These are phyloP conservation scores for Nemania bipapillata DNA, from an alignment of 2,329 filamentous ascomycete genomes.

Conservation along the genomic window DNA sequence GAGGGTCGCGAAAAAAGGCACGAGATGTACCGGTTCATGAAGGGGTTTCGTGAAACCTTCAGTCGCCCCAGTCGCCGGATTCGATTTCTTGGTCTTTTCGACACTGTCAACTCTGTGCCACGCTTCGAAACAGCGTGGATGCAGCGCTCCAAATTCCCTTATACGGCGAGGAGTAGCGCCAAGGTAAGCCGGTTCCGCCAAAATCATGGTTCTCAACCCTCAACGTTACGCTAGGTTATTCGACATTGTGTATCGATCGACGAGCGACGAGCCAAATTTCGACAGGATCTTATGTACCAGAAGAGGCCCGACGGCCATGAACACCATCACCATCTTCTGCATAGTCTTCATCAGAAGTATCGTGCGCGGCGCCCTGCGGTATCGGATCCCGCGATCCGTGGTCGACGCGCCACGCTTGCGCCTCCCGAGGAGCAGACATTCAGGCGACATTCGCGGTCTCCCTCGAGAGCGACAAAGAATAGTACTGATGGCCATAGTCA, in stretches of 20 bases:
- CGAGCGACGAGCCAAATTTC: conserved; percentile 76
- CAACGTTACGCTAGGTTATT: conserved; percentile 59
- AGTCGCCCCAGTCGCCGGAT: conserved; percentile 79
- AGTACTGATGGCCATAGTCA: conserved; percentile 35
- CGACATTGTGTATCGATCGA: conserved; percentile 77
- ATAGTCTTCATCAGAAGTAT: conserved; percentile 53
- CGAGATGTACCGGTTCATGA: conserved; percentile 79
- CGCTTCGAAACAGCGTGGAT: conserved; percentile 81
- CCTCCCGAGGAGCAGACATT: conserved; percentile 47
- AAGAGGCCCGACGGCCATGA: conserved; percentile 41
- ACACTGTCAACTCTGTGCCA: conserved; percentile 83
- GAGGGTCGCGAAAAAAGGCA: conserved; percentile 62
- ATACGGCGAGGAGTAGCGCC: conserved; percentile 68
- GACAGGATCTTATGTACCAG: conserved; percentile 75
- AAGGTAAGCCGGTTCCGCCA: conserved; percentile 48
- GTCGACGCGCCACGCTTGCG: conserved; percentile 38
- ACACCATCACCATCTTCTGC: conserved; percentile 39
- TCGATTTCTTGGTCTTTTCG: conserved; percentile 80
- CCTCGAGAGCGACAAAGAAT: conserved; percentile 46
- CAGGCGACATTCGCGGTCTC: conserved; percentile 51
- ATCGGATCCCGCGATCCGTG: conserved; percentile 30
- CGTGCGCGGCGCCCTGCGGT: conserved; percentile 44
- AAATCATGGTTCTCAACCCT: background rate
- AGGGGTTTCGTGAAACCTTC: conserved; percentile 83
- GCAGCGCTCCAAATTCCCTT: conserved; percentile 80